These are phyloP conservation scores for Hypoxylon trugodes DNA, from an alignment of 495 filamentous ascomycete species.

Conservation along the genomic window DNA sequence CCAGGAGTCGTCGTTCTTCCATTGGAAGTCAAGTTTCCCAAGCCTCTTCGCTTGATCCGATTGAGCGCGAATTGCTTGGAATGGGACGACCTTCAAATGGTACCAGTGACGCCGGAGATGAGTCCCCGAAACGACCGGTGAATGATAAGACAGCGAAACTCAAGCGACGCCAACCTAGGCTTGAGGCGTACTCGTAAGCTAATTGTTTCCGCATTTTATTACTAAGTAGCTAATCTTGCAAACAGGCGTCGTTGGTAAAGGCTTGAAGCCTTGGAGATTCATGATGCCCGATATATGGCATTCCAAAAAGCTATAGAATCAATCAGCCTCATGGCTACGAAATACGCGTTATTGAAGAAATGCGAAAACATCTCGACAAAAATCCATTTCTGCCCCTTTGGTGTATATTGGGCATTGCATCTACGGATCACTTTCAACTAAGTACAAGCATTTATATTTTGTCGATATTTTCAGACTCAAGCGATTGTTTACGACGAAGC, in stretches of 20 bases:
- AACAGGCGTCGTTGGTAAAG: conserved; percentile 45
- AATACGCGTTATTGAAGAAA: background rate
- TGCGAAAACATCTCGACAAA: background rate
- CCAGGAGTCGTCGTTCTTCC: conserved; percentile 34
- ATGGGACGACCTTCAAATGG: conserved; percentile 21
- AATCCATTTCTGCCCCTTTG: background rate
- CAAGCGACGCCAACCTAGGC: conserved; percentile 48
- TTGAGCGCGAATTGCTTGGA: conserved; percentile 37
- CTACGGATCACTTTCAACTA: background rate
- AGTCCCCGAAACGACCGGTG: conserved; percentile 31
- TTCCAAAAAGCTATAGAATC: background rate
- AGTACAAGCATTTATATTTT: background rate
- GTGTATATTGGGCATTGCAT: background rate
- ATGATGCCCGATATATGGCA: background rate
- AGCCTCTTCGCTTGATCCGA: conserved; percentile 36
- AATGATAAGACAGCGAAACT: conserved; percentile 31
- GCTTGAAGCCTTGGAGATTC: background rate
- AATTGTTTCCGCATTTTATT: background rate
- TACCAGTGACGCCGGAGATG: conserved; percentile 22
- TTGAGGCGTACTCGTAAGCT: conserved; percentile 54
- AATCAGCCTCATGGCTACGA: background rate
- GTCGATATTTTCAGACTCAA: background rate
- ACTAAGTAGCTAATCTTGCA: conserved; percentile 22
- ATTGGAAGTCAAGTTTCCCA: conserved; percentile 27
- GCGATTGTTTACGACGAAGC: background rate